Conservation (phyloP, 169 alveolate species). For the Plasmodium vinckei region DNA sequence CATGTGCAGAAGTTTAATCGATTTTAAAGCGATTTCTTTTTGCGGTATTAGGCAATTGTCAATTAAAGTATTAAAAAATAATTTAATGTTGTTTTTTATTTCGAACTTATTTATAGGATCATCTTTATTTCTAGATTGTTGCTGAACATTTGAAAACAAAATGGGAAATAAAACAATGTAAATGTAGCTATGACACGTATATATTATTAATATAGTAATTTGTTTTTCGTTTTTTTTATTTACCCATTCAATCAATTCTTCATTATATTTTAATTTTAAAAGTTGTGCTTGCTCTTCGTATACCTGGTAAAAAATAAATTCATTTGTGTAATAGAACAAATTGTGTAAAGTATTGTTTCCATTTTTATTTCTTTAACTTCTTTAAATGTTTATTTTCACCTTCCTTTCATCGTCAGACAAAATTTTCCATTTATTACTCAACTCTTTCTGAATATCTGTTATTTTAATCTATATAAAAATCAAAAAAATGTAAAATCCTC, state of each 20-base stretch:
- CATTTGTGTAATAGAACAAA: background rate
- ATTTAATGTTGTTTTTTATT: background rate
- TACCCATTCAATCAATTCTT: conserved; percentile 75
- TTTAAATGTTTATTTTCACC: conserved; percentile 6
- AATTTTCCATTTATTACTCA: conserved; percentile 61
- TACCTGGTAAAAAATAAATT: conserved; percentile 4
- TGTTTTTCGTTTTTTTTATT: background rate
- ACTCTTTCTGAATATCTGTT: conserved; percentile 73
- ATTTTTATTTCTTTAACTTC: background rate
- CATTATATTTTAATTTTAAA: conserved; percentile 54
- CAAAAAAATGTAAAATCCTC: background rate
- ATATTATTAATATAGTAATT: background rate
- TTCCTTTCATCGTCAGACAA: conserved; percentile 65
- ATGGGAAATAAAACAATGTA: conserved; percentile 1
- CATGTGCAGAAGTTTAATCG: no score
- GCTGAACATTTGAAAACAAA: conserved; percentile 17
- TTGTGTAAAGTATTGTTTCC: background rate
- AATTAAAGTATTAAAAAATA: conserved; percentile 3
- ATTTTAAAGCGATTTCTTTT: no score
- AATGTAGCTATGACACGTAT: background rate
- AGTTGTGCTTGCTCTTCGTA: conserved; percentile 70
- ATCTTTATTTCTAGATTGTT: conserved; percentile 16
- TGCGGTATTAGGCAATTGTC: no score
- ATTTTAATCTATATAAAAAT: conserved; percentile 44
- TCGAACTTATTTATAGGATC: conserved; percentile 13